A percentile compares a stretch with the other conserved stretches of the same genome.
phyloP scores from a whole-genome alignment of 2,329 filamentous ascomycete genomes.

The Aureobasidium sp. region DNA sequence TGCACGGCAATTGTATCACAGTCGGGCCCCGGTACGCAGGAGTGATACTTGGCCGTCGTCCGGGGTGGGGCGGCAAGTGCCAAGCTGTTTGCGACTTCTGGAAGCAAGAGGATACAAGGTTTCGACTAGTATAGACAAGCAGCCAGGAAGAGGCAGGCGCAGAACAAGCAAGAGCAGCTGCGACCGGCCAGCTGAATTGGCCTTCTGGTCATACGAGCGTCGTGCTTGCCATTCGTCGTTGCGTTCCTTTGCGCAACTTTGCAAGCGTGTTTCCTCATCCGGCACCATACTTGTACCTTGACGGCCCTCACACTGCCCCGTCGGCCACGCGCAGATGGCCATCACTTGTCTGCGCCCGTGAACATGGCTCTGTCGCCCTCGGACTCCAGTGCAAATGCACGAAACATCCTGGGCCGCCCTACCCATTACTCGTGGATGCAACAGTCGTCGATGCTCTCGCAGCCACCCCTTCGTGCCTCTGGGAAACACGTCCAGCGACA shows the following conservation, averaged over 20 bases:
- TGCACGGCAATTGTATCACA: not conserved
- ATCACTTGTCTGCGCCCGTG: not conserved
- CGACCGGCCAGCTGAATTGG: no score
- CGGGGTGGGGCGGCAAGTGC: not conserved
- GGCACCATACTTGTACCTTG: not conserved
- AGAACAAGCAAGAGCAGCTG: not conserved
- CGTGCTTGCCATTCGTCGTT: not conserved
- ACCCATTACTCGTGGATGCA: slow-evolving; percentile 9
- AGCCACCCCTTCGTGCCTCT: slow-evolving; percentile 2
- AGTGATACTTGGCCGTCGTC: not conserved
- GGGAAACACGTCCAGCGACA: not conserved
- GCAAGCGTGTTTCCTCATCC: not conserved
- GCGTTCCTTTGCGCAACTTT: slow-evolving; percentile 2
- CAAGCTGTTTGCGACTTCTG: not conserved
- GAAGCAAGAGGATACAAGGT: not conserved
- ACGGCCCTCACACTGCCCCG: not conserved
- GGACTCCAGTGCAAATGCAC: not conserved
- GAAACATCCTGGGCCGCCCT: slow-evolving; percentile 1
- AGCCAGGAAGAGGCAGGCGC: not conserved
- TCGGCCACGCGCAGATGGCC: not conserved
- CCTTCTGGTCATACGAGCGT: not conserved
- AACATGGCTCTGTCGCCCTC: not conserved
- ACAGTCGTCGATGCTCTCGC: not conserved
- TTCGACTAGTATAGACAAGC: not conserved
- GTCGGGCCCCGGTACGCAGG: not conserved